These are phyloP conservation scores for Sporisorium graminicola DNA, from an alignment of 1,284 basidiomycete genomes.

Conservation along the genomic window DNA sequence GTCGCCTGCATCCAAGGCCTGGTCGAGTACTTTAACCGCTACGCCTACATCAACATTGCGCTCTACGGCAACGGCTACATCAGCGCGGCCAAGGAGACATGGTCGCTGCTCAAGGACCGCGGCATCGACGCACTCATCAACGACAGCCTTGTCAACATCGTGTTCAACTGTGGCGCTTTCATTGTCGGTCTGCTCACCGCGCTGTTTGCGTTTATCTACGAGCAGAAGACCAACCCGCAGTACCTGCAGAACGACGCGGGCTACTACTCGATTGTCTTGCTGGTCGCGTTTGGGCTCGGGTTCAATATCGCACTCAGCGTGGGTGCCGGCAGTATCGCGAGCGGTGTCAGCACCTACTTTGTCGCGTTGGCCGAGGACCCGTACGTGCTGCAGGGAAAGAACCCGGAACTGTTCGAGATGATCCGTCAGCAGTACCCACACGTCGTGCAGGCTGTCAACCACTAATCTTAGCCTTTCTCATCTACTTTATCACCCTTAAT, in stretches of 20 bases:
- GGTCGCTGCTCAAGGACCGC: constrained; percentile 82
- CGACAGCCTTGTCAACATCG: constrained; percentile 82
- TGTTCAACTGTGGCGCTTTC: constrained; percentile 74
- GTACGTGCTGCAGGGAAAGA: constrained; percentile 52
- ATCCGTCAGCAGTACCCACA: constrained; percentile 64
- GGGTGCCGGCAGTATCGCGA: constrained; percentile 65
- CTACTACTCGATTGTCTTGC: constrained; percentile 57
- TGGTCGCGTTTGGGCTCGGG: constrained; percentile 66
- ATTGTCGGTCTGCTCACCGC: constrained; percentile 81
- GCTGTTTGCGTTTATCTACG: constrained; percentile 84
- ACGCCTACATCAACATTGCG: constrained; percentile 82
- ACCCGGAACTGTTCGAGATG: constrained; percentile 59
- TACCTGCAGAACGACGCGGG: constrained; percentile 57
- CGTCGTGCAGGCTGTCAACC: constrained; percentile 68
- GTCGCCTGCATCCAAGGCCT: constrained; percentile 54
- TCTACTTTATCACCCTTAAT: neutral
- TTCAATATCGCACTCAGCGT: constrained; percentile 69
- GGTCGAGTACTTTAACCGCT: constrained; percentile 74
- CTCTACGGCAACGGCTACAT: constrained; percentile 89
- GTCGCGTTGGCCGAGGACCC: constrained; percentile 66
- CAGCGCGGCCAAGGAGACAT: constrained; percentile 88
- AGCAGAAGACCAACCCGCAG: constrained; percentile 70
- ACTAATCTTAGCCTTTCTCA: no score
- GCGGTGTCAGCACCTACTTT: constrained; percentile 69
- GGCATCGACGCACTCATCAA: constrained; percentile 87